Percentiles rank a stretch among this genome's conserved stretches.
These are phyloP conservation scores for Tetracladium maxilliforme DNA, from an alignment of 2,329 filamentous ascomycete species.

Conservation along the genomic window DNA sequence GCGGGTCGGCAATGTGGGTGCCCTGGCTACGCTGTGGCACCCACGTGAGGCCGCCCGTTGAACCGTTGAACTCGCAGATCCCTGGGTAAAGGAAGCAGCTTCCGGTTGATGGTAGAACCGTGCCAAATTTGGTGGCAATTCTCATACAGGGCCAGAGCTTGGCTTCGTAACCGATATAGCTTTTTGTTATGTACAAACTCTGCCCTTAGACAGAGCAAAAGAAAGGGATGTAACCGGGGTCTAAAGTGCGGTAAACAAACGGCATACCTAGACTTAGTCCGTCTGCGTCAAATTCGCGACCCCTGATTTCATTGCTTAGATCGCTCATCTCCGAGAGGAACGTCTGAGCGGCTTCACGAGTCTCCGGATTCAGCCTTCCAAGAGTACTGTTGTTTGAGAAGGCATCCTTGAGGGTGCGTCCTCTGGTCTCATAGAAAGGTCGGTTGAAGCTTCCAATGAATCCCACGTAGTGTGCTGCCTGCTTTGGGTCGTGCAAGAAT, in stretches of 20 bases:
- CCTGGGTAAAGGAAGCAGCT: too few species aligned
- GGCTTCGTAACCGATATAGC: too few species aligned
- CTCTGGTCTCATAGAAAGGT: constrained; percentile 17
- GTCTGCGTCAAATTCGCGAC: constrained; percentile 21
- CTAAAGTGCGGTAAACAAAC: constrained; percentile 18
- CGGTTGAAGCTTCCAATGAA: constrained; percentile 24
- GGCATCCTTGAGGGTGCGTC: constrained; percentile 22
- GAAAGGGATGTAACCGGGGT: constrained; percentile 6
- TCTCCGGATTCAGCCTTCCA: constrained; percentile 14
- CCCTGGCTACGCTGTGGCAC: too few species aligned
- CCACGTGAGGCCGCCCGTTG: too few species aligned
- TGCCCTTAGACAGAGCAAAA: too few species aligned
- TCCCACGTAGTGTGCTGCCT: constrained; percentile 19
- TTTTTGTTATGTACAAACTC: too few species aligned
- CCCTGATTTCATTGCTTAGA: constrained; percentile 20
- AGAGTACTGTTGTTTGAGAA: constrained; percentile 22
- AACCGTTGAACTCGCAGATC: too few species aligned
- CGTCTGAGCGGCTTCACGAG: constrained; percentile 14
- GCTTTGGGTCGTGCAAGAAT: constrained; percentile 16
- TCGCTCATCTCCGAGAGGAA: constrained; percentile 21
- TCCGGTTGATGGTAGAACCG: too few species aligned
- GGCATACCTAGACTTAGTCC: constrained; percentile 31
- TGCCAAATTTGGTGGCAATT: too few species aligned
- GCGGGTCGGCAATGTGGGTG: too few species aligned
- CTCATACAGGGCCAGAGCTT: too few species aligned